phyloP scores from a whole-genome alignment of 1,284 basidiomycete genomes.

The Trichosporon sp. region DNA sequence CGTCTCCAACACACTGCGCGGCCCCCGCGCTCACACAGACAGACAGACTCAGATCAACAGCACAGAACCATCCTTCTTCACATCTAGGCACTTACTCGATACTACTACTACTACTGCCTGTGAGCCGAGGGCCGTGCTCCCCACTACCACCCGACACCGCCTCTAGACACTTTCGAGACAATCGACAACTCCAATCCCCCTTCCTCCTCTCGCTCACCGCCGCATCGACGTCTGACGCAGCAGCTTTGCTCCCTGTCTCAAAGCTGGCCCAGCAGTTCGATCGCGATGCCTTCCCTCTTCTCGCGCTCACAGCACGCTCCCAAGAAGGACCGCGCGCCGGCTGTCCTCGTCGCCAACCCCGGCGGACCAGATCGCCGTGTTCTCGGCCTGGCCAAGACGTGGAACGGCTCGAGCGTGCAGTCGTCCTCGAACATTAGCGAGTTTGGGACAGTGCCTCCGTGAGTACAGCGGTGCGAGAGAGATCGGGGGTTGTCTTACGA shows the following conservation, averaged over 20 bases:
- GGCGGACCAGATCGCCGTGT: conserved; percentile 10
- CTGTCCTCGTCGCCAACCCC: conserved; percentile 14
- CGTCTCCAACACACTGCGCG: neutral
- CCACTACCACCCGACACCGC: neutral
- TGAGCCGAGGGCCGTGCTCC: neutral
- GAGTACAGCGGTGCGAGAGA: neutral
- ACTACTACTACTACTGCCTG: neutral
- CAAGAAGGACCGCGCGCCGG: conserved; percentile 19
- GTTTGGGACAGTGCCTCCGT: conserved; percentile 19
- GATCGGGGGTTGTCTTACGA: neutral
- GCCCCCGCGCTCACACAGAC: neutral
- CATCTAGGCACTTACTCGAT: neutral
- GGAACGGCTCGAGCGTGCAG: conserved; percentile 14
- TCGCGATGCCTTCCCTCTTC: conserved; percentile 23
- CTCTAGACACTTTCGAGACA: neutral
- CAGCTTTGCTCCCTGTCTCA: neutral
- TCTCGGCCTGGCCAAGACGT: conserved; percentile 19
- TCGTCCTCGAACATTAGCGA: conserved; percentile 9
- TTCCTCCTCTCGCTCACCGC: neutral
- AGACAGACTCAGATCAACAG: too few species aligned
- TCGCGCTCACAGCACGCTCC: conserved; percentile 19
- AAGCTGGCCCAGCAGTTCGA: neutral
- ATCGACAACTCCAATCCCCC: too few species aligned
- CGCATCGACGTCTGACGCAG: neutral
- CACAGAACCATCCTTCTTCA: neutral